Percentiles rank a stretch among this genome's conserved stretches.
These are phyloP conservation scores for Diaporthe sp. DNA, from an alignment of 2,329 filamentous ascomycete genomes.

Conservation along the genomic window DNA sequence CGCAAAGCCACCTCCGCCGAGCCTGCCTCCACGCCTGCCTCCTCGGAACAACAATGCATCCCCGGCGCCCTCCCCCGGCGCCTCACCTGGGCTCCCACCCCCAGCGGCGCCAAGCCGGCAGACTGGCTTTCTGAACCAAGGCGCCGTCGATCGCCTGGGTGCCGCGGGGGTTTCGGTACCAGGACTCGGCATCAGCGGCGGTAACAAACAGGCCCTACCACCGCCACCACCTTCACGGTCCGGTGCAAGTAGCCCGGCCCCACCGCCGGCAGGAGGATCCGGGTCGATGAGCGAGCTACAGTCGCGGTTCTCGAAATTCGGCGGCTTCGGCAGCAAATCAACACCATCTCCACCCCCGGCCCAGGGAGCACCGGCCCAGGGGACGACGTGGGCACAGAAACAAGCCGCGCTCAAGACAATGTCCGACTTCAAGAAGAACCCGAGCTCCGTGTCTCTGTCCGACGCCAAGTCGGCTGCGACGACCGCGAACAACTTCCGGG, in stretches of 20 bases:
- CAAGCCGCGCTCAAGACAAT: slow-evolving; percentile 75
- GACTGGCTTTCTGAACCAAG: slow-evolving; percentile 61
- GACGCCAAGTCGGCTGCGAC: slow-evolving; percentile 71
- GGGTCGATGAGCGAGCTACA: slow-evolving; percentile 73
- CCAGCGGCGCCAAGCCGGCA: slow-evolving; percentile 37
- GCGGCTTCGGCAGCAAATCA: slow-evolving; percentile 41
- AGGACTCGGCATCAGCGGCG: slow-evolving; percentile 74
- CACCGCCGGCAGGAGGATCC: slow-evolving; percentile 42
- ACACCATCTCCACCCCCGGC: slow-evolving; percentile 42
- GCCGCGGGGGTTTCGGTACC: slow-evolving; percentile 84
- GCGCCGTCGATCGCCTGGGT: slow-evolving; percentile 75
- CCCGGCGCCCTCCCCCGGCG: slow-evolving; percentile 53
- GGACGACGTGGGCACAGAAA: slow-evolving; percentile 75
- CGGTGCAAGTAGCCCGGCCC: slow-evolving; percentile 35
- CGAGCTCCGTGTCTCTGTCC: slow-evolving; percentile 70
- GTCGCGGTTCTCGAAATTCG: slow-evolving; percentile 72
- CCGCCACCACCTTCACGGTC: slow-evolving; percentile 40
- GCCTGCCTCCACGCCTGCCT: slow-evolving; percentile 78
- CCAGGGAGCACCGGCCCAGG: slow-evolving; percentile 55
- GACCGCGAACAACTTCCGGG: slow-evolving; percentile 77
- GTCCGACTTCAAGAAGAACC: slow-evolving; percentile 70
- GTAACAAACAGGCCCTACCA: slow-evolving; percentile 44
- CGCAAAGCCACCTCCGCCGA: slow-evolving; percentile 67
- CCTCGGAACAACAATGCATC: slow-evolving; percentile 59
- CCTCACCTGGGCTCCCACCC: slow-evolving; percentile 32